Conservation (phyloP, 2,329 filamentous ascomycete species). For the Penicillium hordei region DNA sequence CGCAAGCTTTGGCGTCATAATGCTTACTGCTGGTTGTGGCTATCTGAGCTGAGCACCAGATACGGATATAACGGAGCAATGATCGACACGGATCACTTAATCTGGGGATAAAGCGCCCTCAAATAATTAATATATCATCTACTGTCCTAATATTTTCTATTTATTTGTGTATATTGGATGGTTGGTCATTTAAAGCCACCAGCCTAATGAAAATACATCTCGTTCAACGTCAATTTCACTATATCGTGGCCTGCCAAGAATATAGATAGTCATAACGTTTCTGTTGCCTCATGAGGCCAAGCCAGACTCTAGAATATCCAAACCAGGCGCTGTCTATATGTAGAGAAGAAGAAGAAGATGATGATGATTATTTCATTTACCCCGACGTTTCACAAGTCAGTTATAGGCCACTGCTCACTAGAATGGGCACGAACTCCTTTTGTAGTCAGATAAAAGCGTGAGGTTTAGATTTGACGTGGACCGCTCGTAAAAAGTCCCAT, state of each 20-base stretch:
- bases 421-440: no score
- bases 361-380: no score
- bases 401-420: no score
- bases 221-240: background rate
- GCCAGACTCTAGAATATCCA: no score
- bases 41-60: background rate
- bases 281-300: no score
- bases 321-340: no score
- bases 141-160: background rate
- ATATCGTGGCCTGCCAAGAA: background rate
- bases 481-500: no score
- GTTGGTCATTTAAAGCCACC: constrained; percentile 10
- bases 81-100: background rate
- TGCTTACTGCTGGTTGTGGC: constrained; percentile 24
- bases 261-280: background rate
- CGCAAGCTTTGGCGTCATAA: constrained; percentile 25
- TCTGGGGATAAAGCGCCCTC: background rate
- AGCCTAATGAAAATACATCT: background rate
- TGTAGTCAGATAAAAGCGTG: no score
- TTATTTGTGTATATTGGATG: background rate
- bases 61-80: background rate
- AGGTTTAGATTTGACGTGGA: no score
- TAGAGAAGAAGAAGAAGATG: no score
- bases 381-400: no score
- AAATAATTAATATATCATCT: no score